These are phyloP conservation scores for Tarenaya hassleriana DNA, from an alignment of 345 rosid species.

Conservation along the genomic window DNA sequence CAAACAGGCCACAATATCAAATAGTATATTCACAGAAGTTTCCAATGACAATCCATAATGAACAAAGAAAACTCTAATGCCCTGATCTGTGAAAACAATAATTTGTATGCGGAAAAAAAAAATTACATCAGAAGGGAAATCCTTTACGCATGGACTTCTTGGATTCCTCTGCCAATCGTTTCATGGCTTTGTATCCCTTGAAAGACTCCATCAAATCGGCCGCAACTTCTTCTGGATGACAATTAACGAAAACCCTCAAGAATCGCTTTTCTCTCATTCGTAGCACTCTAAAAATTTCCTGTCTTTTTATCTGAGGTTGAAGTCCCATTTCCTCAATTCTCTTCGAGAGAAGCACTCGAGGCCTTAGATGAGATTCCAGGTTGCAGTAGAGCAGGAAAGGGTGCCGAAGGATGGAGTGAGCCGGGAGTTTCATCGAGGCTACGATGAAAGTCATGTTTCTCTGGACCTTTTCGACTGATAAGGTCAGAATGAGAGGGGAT, in stretches of 20 bases:
- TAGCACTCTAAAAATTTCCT: constrained; percentile 37
- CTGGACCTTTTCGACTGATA: constrained; percentile 73
- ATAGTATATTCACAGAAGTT: no score
- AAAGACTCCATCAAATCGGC: constrained; percentile 51
- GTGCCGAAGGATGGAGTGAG: constrained; percentile 37
- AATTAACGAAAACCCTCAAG: constrained; percentile 45
- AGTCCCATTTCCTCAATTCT: constrained; percentile 62
- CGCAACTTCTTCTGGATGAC: constrained; percentile 51
- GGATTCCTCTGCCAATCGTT: constrained; percentile 58
- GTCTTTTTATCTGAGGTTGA: constrained; percentile 38
- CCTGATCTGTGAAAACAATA: no score
- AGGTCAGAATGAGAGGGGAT: constrained; percentile 45
- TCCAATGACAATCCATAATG: no score
- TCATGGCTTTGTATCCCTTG: constrained; percentile 37
- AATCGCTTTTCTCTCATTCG: constrained; percentile 66
- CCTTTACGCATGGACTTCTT: constrained; percentile 43
- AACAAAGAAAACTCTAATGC: no score
- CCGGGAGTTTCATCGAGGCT: constrained; percentile 58
- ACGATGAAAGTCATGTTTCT: constrained; percentile 77
- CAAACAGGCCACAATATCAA: no score
- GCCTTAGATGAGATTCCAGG: constrained; percentile 54
- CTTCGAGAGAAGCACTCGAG: constrained; percentile 45
- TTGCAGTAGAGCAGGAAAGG: constrained; percentile 52
- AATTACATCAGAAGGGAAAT: constrained; percentile 51
- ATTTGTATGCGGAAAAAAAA: not conserved